A percentile compares a stretch with the other conserved stretches of the same genome.
Evolutionary conservation across 257 asterid genomes (phyloP).

Genomic region (Solanum tarapatanum): DNA sequence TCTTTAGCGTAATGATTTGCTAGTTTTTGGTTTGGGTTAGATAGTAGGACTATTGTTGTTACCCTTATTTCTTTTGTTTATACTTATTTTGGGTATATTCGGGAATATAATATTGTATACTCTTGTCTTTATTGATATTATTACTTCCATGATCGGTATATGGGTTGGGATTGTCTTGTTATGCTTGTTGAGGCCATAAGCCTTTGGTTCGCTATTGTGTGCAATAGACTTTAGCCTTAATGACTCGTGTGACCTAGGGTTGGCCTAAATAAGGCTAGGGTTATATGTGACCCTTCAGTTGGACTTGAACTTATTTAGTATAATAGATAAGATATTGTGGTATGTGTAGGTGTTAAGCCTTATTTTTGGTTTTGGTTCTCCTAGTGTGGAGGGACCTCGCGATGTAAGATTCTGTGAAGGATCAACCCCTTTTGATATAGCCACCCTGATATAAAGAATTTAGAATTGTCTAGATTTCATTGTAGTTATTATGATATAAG

Average conservation of each 20-base stretch:
- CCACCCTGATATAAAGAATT: not conserved
- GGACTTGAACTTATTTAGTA: not conserved
- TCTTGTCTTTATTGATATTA: not conserved
- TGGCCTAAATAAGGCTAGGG: not conserved
- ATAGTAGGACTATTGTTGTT: too few species aligned
- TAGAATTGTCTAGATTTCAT: not conserved
- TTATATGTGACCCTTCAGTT: not conserved
- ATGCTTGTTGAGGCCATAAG: not conserved
- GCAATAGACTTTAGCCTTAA: not conserved
- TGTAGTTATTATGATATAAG: too few species aligned
- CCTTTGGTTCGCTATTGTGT: not conserved
- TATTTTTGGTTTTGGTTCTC: not conserved
- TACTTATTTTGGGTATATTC: not conserved
- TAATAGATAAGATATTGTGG: too few species aligned
- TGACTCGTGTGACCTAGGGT: not conserved
- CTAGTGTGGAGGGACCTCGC: not conserved
- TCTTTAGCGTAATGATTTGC: not conserved
- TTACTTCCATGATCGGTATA: not conserved
- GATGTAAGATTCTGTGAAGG: not conserved
- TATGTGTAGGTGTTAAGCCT: not conserved
- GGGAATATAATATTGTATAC: not conserved
- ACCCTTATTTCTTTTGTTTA: not conserved
- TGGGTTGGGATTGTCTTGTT: not conserved
- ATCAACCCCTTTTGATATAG: not conserved
- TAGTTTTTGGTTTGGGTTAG: not conserved